These are phyloP conservation scores for Quercus alba DNA, from an alignment of 306 rosid genomes.

Conservation along the genomic window DNA sequence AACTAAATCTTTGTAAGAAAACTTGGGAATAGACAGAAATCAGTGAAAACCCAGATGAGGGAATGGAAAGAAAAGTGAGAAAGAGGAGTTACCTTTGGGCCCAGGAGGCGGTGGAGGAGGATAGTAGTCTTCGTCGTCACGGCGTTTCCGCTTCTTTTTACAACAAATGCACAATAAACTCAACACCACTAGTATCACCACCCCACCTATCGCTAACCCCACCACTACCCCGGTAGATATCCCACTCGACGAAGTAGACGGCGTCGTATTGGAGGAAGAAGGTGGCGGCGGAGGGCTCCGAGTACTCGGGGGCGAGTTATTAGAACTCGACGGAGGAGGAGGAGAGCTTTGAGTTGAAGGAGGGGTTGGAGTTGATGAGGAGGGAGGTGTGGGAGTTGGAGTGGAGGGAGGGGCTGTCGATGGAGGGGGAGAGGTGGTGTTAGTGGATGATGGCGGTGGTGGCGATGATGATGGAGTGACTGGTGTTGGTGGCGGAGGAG, in stretches of 20 bases:
- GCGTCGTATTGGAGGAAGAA: neutral
- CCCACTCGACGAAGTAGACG: constrained; percentile 36
- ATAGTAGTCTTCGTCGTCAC: constrained; percentile 49
- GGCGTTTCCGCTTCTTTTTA: constrained; percentile 74
- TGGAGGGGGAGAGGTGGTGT: neutral
- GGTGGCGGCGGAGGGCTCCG: neutral
- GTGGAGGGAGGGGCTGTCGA: neutral
- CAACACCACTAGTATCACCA: constrained; percentile 51
- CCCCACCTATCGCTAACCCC: constrained; percentile 72
- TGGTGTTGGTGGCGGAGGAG: constrained; percentile 40
- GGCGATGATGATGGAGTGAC: constrained; percentile 30
- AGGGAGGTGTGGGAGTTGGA: constrained; percentile 1
- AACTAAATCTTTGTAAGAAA: neutral
- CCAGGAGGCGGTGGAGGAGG: constrained; percentile 45
- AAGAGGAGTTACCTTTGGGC: constrained; percentile 60
- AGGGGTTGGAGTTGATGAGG: constrained; percentile 30
- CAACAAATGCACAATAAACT: constrained; percentile 57
- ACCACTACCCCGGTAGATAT: constrained; percentile 52
- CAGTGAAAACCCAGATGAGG: neutral
- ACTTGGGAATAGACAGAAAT: neutral
- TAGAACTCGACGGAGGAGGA: constrained; percentile 31
- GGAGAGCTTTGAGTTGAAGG: constrained; percentile 32
- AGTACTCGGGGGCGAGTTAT: neutral
- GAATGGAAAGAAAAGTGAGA: neutral
- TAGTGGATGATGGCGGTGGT: neutral